Evolutionary conservation across 352 stramenopile genomes (phyloP).

Genomic region (Globisporangium echinulatum): DNA sequence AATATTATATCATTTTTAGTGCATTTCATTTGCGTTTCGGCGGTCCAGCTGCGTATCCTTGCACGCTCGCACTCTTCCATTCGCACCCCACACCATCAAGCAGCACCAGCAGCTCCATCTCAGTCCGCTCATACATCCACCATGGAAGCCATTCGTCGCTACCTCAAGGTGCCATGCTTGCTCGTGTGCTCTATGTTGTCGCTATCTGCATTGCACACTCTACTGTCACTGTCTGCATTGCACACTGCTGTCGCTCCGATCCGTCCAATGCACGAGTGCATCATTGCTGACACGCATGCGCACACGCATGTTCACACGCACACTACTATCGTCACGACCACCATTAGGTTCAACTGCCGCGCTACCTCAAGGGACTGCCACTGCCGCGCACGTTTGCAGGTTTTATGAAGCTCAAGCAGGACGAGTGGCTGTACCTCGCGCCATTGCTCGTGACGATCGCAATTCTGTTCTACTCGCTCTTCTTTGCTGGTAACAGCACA

Average conservation of each 20-base stretch:
- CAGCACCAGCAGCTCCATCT: too few relatives aligned
- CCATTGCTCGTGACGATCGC: conserved; percentile 75
- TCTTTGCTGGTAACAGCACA: conserved; percentile 35
- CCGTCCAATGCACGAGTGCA: too few relatives aligned
- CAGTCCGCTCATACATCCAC: not conserved
- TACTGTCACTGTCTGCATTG: too few relatives aligned
- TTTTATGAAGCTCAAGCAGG: conserved; percentile 81
- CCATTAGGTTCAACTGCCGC: conserved; percentile 54
- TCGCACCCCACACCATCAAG: too few relatives aligned
- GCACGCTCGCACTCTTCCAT: too few relatives aligned
- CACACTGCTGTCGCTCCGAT: too few relatives aligned
- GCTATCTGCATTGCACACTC: too few relatives aligned
- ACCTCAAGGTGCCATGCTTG: conserved; percentile 46
- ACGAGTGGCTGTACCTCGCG: conserved; percentile 80
- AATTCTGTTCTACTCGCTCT: conserved; percentile 65
- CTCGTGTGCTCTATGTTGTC: too few relatives aligned
- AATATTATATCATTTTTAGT: too few relatives aligned
- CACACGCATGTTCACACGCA: not conserved
- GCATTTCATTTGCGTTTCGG: too few relatives aligned
- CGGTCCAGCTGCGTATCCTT: too few relatives aligned
- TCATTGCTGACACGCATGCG: not conserved
- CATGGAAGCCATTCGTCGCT: conserved; percentile 80
- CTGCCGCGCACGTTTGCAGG: conserved; percentile 76
- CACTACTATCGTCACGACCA: not conserved
- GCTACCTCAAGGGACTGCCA: conserved; percentile 78